Evolutionary conservation across 495 filamentous ascomycete species (phyloP), one percentile per base, ranked within the genome.

Genomic region (Cercophora samala): DNA sequence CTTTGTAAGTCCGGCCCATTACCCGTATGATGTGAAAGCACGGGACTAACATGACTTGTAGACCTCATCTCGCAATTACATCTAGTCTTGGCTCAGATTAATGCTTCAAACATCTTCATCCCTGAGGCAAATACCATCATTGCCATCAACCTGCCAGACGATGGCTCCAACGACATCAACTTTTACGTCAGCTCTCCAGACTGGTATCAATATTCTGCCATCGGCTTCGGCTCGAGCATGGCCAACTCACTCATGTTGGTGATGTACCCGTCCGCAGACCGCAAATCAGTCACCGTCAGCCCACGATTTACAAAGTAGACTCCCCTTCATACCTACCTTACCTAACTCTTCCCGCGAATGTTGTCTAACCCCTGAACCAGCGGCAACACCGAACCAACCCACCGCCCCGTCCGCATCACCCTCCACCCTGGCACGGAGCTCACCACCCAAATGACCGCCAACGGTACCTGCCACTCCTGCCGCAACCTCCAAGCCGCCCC

Each of bases 401-500:
- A 77, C 67, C 70, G 76, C 51, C 72, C 78, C 1, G 73, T 83
- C 63, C 63, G 70, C 0, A 68, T 86, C 26, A 73, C 76, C 4
- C 11, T 77, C 22, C 80, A 85, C 67, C 53, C 53, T 8, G n/a
- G n/a, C 53, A 21, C 18, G 4, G 22, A 56, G 6, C 72, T 69
- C 32, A 78, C 74, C 17, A 46, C 63, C 18, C 60, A 64, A 52
- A 80, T 81, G 62, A 69, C 77, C 42, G 80, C 83, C 54, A 83
- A 84, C 64, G 82, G 77, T 5, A 78, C 78, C 46, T 87, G 85
- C 69, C 62, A 61, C 61, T 78, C 79, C 68, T 88, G 85, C 72
- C 80, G 76, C 19, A 68, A 68, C 15, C 13, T 86, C 81, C 81
- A 9, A 37, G 4, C 26, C 26, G 24, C 51, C 29, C 73, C 75